These are phyloP conservation scores for Candida orba DNA, from an alignment of 805 yeast genomes.

Conservation along the genomic window DNA sequence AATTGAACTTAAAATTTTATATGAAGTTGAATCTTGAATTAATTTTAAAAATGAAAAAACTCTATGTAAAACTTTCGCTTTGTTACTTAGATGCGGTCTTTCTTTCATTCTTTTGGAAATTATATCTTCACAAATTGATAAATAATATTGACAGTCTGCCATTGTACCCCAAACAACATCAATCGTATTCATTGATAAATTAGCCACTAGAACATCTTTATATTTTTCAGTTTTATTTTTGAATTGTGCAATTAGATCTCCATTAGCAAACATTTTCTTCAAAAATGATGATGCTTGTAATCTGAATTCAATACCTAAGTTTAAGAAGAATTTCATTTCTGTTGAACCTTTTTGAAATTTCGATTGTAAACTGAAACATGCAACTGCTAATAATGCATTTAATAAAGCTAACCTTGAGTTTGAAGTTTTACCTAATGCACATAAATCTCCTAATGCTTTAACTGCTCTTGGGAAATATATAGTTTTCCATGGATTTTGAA, in stretches of 20 bases:
- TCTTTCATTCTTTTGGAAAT: slow-evolving; percentile 60
- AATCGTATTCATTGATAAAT: slow-evolving; percentile 78
- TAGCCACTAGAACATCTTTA: slow-evolving; percentile 77
- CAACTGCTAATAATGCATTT: slow-evolving; percentile 73
- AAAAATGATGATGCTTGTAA: slow-evolving; percentile 68
- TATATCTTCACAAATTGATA: slow-evolving; percentile 69
- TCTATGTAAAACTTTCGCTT: slow-evolving; percentile 71
- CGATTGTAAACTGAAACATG: slow-evolving; percentile 74
- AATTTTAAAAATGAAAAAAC: slow-evolving; percentile 69
- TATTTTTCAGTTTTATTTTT: slow-evolving; percentile 50
- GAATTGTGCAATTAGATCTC: slow-evolving; percentile 34
- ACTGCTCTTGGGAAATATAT: slow-evolving; percentile 81
- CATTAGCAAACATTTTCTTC: slow-evolving; percentile 43
- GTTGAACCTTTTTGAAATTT: slow-evolving; percentile 61
- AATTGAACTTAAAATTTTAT: slow-evolving; percentile 12
- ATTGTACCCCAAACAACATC: slow-evolving; percentile 89
- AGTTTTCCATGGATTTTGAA: slow-evolving; percentile 82
- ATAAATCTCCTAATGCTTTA: slow-evolving; percentile 74
- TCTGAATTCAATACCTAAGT: slow-evolving; percentile 66
- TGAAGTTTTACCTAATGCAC: slow-evolving; percentile 66
- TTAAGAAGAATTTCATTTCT: slow-evolving; percentile 62
- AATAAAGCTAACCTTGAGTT: slow-evolving; percentile 70
- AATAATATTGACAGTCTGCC: slow-evolving; percentile 74
- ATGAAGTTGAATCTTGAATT: slow-evolving; percentile 59
- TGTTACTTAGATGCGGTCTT: slow-evolving; percentile 61